Evolutionary conservation across 2,329 filamentous ascomycete genomes (phyloP).

Genomic region (Fusarium agapanthi): DNA sequence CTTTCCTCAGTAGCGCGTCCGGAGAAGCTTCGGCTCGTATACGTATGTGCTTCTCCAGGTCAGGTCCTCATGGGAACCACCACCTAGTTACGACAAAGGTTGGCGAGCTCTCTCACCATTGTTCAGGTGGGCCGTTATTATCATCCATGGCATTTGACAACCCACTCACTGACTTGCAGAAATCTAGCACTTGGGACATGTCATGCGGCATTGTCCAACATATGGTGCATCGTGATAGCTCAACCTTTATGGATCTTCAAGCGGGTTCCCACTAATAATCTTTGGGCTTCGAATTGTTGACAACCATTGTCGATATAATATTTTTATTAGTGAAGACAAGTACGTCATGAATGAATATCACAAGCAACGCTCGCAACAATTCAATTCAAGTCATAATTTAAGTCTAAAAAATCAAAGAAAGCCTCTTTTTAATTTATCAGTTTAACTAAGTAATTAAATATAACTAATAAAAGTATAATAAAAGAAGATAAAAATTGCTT

Average conservation of each 20-base stretch:
- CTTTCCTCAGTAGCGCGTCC: neutral
- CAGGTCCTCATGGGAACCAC: neutral
- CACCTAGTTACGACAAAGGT: neutral
- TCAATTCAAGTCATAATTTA: too few relatives aligned
- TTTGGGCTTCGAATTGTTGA: neutral
- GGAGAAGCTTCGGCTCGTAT: constrained; percentile 34
- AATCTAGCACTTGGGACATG: neutral
- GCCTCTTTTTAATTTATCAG: too few relatives aligned
- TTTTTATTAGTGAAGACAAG: neutral
- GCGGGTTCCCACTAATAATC: neutral
- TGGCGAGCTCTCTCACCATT: neutral
- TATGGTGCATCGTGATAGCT: neutral
- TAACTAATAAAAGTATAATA: too few relatives aligned
- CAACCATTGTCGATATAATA: neutral
- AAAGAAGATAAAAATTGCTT: too few relatives aligned
- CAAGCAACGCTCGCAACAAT: too few relatives aligned
- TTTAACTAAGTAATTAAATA: too few relatives aligned
- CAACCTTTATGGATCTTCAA: neutral
- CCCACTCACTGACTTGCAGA: neutral
- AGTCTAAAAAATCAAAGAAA: too few relatives aligned
- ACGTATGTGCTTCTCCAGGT: neutral
- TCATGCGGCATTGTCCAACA: neutral
- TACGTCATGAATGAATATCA: neutral
- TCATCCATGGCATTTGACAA: neutral
- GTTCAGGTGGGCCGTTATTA: neutral